These are phyloP conservation scores for Zasmidium citrigriseum DNA, from an alignment of 2,329 filamentous ascomycete species.

Conservation along the genomic window DNA sequence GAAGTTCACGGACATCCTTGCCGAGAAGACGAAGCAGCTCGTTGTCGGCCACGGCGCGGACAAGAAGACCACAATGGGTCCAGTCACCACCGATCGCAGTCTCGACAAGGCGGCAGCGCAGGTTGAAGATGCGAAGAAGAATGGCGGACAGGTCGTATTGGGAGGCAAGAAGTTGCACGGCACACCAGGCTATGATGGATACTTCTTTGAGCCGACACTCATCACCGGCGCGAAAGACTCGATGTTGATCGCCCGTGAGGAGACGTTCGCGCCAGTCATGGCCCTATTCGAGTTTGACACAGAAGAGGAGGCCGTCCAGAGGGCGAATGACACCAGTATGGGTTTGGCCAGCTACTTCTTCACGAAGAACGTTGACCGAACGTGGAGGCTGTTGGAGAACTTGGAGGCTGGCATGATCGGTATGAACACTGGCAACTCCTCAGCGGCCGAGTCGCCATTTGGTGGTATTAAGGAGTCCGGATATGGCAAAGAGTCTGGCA, in stretches of 20 bases:
- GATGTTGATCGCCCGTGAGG: slow-evolving; percentile 60
- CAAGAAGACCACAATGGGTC: slow-evolving; percentile 60
- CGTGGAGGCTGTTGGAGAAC: slow-evolving; percentile 67
- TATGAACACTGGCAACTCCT: slow-evolving; percentile 59
- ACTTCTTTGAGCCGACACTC: slow-evolving; percentile 71
- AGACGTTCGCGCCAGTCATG: slow-evolving; percentile 66
- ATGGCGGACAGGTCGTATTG: slow-evolving; percentile 64
- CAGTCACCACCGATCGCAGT: slow-evolving; percentile 58
- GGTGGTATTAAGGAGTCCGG: slow-evolving; percentile 69
- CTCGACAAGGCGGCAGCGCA: slow-evolving; percentile 61
- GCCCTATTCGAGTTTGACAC: slow-evolving; percentile 66
- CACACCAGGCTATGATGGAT: slow-evolving; percentile 52
- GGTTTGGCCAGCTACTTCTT: slow-evolving; percentile 68
- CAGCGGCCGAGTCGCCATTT: slow-evolving; percentile 66
- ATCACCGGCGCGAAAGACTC: slow-evolving; percentile 60
- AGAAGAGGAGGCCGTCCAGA: slow-evolving; percentile 63
- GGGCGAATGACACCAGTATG: slow-evolving; percentile 64
- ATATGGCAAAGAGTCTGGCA: slow-evolving; percentile 68
- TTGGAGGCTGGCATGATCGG: slow-evolving; percentile 71
- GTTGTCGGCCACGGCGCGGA: slow-evolving; percentile 63
- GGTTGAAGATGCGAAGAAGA: slow-evolving; percentile 60
- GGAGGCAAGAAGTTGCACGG: slow-evolving; percentile 55
- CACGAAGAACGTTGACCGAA: slow-evolving; percentile 66
- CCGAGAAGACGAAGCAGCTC: slow-evolving; percentile 54
- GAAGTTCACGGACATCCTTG: slow-evolving; percentile 58